Evolutionary conservation across 2,329 filamentous ascomycete species (phyloP), one percentile per base, ranked within the genome.

Genomic region (Diaporthe sp.): DNA sequence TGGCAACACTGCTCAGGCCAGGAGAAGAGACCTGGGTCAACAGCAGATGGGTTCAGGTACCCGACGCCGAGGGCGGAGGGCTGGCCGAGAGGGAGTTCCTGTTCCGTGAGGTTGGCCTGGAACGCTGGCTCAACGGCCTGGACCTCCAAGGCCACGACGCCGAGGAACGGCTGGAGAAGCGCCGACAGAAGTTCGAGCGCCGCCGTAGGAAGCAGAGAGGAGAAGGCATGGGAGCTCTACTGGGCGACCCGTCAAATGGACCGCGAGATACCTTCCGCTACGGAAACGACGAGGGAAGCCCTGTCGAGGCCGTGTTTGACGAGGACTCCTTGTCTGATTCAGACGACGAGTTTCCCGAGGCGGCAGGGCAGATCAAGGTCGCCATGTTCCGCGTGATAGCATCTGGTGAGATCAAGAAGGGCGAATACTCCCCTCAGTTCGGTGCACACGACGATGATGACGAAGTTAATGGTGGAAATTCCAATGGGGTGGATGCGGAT

Each of bases 21-120:
- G 96, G 97, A 34, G 97, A 98, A 83, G 97, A 99, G 86, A 99
- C 97, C 2, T 99, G 97, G 97, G 97, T 99, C 34, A 99, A 98
- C 82, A 98, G 95, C 74, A 90, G 97, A 80, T 99, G 97, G 97
- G 97, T 99, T 68, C 96, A 97, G 82, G 92, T 99, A 9, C 95
- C 96, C 3, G 93, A 96, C 39, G 92, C 93, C 34, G 96, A 98
- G 85, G 96, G 96, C 44, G 97, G 97, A 68, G 97, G 97, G 57
- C 90, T 99, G 61, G 97, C 97, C 42, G 97, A 99, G 87, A 92
- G 97, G 78, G 97, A 99, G 83, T 99, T 99, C 80, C 87, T 99
- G 78, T 99, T 99, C 86, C 94, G 96, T 74, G 97, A 99, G 84
- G 97, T 99, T 65, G 97, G 97, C 3, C 87, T 99, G 72, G 97